Base-by-base conservation (phyloP, 306 rosid genomes). In the Quercus rubra region DNA sequence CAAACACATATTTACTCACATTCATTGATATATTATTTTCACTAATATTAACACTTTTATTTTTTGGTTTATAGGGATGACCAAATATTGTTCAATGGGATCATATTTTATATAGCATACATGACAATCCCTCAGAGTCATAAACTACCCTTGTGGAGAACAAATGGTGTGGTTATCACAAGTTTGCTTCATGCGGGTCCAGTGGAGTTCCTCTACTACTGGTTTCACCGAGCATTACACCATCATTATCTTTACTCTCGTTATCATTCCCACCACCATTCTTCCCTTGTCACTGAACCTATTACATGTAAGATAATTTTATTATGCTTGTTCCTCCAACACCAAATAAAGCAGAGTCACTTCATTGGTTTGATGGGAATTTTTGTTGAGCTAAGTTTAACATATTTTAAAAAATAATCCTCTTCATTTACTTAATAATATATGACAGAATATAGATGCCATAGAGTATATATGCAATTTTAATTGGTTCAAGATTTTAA, bases 261-360 rank as follows among this genome's bases (percentile, higher is more conserved):
- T 59, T 85, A 85, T 57, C 91, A 87, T 51, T 87, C 91, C n/a
- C 91, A 85, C 18, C 89, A 87, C 66, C 89, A 87, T 57, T 85
- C 89, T 70, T 87, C 91, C 46, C 80, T 87, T 35, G 87, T 87
- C 76, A 85, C 91, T 0, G 87, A 87, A 80, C 91, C 91, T 3
- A 87, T 85, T 49, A 77, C 89, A 2, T 83, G 91, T 87, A 23
- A 61, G 67, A 61, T 23, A 11, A 11, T 49, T 12, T 49, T 49
- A 49, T 49, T 49, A 49, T 49, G 54, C 54, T 12, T 49, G 15
- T 49, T 49, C 54, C 17, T 11, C 54, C 54, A 46, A 46, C 43
- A 38, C 2, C 43, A 11, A 46, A 6, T 4, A 43, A 77, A 79
- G 88, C 41, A 52, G 3, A 17, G 51, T 43, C 51, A 43, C 51